These are phyloP conservation scores for Colletotrichum lindemuthianum DNA, from an alignment of 2,329 filamentous ascomycete species.

Conservation along the genomic window DNA sequence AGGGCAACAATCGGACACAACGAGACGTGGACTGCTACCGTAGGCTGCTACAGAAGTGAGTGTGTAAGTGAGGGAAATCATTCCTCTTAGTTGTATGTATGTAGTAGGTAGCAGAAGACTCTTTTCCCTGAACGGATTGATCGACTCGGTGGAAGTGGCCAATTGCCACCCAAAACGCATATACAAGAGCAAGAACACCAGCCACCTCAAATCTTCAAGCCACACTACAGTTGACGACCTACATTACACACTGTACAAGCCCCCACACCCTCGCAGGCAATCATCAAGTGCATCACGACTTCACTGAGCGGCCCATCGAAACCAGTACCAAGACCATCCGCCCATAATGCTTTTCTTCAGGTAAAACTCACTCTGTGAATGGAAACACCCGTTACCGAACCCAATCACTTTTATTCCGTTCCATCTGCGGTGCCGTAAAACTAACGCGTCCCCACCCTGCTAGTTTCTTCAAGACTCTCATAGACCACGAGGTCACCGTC, in stretches of 20 bases:
- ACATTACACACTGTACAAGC: conserved; percentile 12
- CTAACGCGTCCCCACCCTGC: conserved; percentile 14
- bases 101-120: neutral
- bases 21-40: neutral
- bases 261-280: conserved; percentile 20
- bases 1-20: neutral
- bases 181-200: neutral
- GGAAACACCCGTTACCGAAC: no score
- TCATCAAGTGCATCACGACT: conserved; percentile 23
- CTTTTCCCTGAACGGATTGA: conserved; percentile 19
- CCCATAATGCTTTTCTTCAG: conserved; percentile 58
- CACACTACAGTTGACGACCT: neutral
- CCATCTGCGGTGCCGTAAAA: neutral
- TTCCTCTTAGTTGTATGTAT: no score
- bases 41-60: neutral
- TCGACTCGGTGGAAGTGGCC: conserved; percentile 12
- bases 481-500: conserved; percentile 96
- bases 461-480: conserved; percentile 98
- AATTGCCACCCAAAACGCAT: conserved; percentile 12
- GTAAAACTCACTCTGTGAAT: conserved; percentile 38
- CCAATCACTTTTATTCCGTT: no score
- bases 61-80: conserved; percentile 2
- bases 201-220: conserved; percentile 1
- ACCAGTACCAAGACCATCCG: conserved; percentile 21
- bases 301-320: conserved; percentile 26